phyloP scores from a whole-genome alignment of 1,139 yeast species.

The Pichia sp. region DNA sequence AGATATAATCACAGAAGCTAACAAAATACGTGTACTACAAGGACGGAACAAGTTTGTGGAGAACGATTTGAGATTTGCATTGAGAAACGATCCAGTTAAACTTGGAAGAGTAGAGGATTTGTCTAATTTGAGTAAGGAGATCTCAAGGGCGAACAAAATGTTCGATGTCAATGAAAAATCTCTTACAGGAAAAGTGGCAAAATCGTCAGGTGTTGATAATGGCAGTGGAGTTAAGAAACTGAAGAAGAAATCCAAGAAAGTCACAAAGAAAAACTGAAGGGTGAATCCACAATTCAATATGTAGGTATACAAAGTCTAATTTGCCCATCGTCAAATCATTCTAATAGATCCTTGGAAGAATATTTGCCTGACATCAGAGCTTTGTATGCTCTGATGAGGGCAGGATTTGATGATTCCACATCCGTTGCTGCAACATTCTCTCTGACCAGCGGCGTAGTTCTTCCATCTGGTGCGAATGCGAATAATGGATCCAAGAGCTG shows the following conservation, averaged over 20 bases:
- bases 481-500: constrained; percentile 17
- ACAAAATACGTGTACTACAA: constrained; percentile 37
- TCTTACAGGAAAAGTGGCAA: constrained; percentile 1
- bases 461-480: constrained; percentile 9
- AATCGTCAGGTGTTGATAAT: neutral
- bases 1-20: constrained; percentile 61
- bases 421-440: constrained; percentile 8
- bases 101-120: constrained; percentile 81
- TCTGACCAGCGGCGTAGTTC: constrained; percentile 11
- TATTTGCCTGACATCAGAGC: constrained; percentile 7
- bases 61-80: constrained; percentile 82
- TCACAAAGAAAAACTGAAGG: too few species aligned
- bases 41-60: constrained; percentile 54
- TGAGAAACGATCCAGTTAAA: constrained; percentile 76
- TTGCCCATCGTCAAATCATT: neutral
- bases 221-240: neutral
- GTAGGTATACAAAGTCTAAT: too few species aligned
- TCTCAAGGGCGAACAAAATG: constrained; percentile 73
- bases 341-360: constrained; percentile 6
- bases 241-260: neutral
- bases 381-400: constrained; percentile 11
- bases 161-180: constrained; percentile 41
- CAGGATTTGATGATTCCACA: constrained; percentile 12
- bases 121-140: constrained; percentile 63
- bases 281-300: too few species aligned